Evolutionary conservation across 306 rosid genomes (phyloP).

Genomic region (Pyrus pyrifolia): DNA sequence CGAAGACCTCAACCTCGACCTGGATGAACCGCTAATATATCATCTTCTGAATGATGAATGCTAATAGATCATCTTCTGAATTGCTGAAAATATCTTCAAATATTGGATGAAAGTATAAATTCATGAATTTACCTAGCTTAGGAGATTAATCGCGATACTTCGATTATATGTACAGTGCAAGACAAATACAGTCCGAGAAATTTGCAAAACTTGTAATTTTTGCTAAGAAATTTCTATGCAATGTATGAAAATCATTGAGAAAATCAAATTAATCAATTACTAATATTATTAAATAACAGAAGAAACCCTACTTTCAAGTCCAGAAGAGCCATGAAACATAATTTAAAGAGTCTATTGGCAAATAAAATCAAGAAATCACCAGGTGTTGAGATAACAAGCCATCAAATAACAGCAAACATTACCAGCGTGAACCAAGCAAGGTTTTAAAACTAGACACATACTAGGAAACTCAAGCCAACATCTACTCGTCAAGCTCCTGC

Average conservation of each 20-base stretch:
- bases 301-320: neutral
- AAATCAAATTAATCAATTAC: neutral
- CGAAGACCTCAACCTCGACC: no score
- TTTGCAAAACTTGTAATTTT: no score
- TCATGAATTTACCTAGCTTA: no score
- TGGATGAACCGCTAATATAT: no score
- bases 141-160: no score
- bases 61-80: no score
- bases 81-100: neutral
- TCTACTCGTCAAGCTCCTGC: constrained; percentile 57
- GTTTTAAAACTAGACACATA: constrained; percentile 1
- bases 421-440: constrained; percentile 12
- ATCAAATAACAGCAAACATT: constrained; percentile 23
- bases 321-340: constrained; percentile 1
- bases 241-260: neutral
- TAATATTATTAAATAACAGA: neutral
- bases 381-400: constrained; percentile 33
- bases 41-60: no score
- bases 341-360: constrained; percentile 20
- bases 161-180: no score
- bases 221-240: neutral
- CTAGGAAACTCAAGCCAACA: constrained; percentile 11
- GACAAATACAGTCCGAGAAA: no score
- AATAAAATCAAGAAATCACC: constrained; percentile 23
- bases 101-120: no score